Evolutionary conservation across 257 asterid genomes (phyloP).

Genomic region (Rubia yunnanensis): DNA sequence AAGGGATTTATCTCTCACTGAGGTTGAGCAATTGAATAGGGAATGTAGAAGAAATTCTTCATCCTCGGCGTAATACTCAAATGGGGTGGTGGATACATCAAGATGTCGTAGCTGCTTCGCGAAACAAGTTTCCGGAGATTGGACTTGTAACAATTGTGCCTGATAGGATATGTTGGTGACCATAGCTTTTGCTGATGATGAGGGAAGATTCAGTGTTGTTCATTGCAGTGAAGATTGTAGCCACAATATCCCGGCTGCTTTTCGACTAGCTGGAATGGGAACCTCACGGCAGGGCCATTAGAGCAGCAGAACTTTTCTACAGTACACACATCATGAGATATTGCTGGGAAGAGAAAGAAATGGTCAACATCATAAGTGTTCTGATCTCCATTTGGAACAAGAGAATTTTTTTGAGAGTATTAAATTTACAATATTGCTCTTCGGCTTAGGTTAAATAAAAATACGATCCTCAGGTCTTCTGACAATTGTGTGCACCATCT

Average conservation of each 20-base stretch:
- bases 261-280: conserved; percentile 7
- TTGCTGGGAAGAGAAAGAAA: too few relatives aligned
- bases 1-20: not conserved
- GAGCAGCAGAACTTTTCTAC: not conserved
- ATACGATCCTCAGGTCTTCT: too few relatives aligned
- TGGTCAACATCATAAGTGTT: too few relatives aligned
- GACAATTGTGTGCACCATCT: too few relatives aligned
- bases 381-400: too few relatives aligned
- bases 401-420: too few relatives aligned
- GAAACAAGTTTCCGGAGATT: not conserved
- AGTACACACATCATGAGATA: not conserved
- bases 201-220: not conserved
- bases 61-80: not conserved
- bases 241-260: conserved; percentile 9
- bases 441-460: too few relatives aligned
- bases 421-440: too few relatives aligned
- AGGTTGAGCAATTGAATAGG: conserved; percentile 7
- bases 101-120: not conserved
- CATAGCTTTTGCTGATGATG: not conserved
- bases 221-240: conserved; percentile 9
- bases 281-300: conserved; percentile 4
- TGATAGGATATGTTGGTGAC: not conserved
- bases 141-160: not conserved
- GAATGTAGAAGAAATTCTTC: too few relatives aligned
- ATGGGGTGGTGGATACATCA: not conserved